phyloP scores from a whole-genome alignment of 2,329 filamentous ascomycete genomes.

The Diaporthe batatas region DNA sequence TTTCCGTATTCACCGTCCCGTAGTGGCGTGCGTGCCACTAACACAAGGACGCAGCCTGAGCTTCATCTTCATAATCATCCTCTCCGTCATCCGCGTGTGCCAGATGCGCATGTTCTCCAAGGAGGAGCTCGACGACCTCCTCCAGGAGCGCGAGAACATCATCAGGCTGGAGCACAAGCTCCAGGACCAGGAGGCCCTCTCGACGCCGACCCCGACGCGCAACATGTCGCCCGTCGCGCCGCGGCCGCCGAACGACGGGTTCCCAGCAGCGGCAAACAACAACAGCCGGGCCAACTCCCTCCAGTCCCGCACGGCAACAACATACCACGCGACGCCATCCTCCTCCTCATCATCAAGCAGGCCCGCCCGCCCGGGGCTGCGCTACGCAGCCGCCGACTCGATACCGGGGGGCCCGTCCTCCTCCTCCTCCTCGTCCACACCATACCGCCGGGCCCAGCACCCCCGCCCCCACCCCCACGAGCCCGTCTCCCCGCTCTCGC shows the following conservation, averaged over 20 bases:
- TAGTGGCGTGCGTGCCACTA: neutral
- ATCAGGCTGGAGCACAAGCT: constrained; percentile 47
- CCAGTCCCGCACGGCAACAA: neutral
- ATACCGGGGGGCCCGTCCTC: constrained; percentile 7
- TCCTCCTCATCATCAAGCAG: constrained; percentile 5
- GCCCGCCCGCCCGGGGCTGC: neutral
- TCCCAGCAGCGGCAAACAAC: too few relatives aligned
- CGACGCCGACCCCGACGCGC: neutral
- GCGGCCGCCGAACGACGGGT: neutral
- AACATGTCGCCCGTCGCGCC: neutral
- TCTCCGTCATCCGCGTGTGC: constrained; percentile 49
- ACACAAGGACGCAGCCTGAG: constrained; percentile 46
- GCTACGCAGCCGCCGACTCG: neutral
- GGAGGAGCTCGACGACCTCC: constrained; percentile 45
- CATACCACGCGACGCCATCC: neutral
- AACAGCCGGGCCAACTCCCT: neutral
- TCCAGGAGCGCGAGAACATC: constrained; percentile 46
- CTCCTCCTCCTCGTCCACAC: neutral
- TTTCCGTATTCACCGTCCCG: neutral
- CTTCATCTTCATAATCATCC: constrained; percentile 48
- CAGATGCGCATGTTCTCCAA: constrained; percentile 49
- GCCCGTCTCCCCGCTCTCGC: constrained; percentile 22
- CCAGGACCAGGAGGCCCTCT: constrained; percentile 38
- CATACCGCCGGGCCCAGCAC: neutral
- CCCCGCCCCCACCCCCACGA: neutral